Percentiles rank a stretch among this genome's conserved stretches.
These are phyloP conservation scores for Sporobolus alterniflorus DNA, from an alignment of 202 grass and related monocot genomes.

Conservation along the genomic window DNA sequence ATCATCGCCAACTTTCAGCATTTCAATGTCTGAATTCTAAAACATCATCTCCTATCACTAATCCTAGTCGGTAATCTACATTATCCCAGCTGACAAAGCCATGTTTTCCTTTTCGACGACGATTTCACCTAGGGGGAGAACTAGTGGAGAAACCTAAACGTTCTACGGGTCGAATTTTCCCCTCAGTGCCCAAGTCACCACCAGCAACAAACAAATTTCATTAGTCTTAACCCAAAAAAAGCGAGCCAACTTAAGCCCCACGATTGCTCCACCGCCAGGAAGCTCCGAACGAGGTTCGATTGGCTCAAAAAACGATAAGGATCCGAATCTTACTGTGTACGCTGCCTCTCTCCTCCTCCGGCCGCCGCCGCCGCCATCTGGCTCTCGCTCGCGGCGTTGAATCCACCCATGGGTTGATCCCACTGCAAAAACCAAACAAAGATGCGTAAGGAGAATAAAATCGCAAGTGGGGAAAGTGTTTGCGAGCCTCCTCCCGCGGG, in stretches of 20 bases:
- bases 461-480: no score
- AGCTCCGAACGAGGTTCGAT: no score
- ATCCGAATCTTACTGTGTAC: constrained; percentile 50
- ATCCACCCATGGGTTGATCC: constrained; percentile 40
- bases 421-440: constrained; percentile 3
- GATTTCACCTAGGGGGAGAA: not conserved
- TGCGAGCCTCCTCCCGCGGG: no score
- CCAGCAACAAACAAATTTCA: no score
- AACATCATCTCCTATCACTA: not conserved
- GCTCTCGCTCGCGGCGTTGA: constrained; percentile 23
- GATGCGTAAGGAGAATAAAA: not conserved
- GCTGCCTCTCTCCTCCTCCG: constrained; percentile 44
- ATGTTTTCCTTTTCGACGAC: not conserved
- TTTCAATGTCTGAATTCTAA: not conserved
- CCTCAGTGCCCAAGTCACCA: no score
- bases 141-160: no score
- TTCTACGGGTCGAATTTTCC: no score
- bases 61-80: not conserved
- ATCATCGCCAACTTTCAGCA: not conserved
- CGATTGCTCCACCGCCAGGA: no score
- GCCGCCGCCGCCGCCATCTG: constrained; percentile 8
- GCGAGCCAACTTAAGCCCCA: no score
- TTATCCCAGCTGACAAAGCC: not conserved
- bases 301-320: not conserved
- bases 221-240: no score